Evolutionary conservation across 768 basidiomycete genomes (phyloP), one percentile per base, ranked within the genome.

Genomic region (Boletus coccyginus): DNA sequence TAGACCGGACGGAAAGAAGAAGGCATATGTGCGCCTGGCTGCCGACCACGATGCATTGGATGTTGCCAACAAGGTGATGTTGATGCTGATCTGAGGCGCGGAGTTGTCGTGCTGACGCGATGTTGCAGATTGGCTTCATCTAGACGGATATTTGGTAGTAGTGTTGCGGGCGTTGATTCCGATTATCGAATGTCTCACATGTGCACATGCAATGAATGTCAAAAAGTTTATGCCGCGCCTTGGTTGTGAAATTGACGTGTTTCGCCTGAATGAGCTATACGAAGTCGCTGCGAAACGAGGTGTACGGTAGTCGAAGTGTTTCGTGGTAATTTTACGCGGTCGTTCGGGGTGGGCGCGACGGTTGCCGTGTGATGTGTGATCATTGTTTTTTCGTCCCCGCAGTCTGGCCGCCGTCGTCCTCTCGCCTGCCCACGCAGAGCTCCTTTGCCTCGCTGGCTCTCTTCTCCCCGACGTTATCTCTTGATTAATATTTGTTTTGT

Each of bases 1-100:
- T 24, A 94, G 92, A 73, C 97, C 96, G 51, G 97, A 98, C 69
- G 96, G 96, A 50, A 93, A 89, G 86, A 99, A 99, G 83, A 98
- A 98, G 88, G 97, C 97, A 42, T 99, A 97, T 73, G 95, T 98
- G 44, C 87, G 95, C 48, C 78, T 98, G 72, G 91, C 94, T 21
- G 74, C 94, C n/a, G 94, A 97, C 78, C 90, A 94, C 73, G 95
- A 98, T 68, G 95, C 95, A 38, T 75, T 98, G 67, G 95, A 98
- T 72, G 92, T 97, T 53, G 95, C 95, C 58, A 98, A 98, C 88
- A 95, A 94, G 88, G 92, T 94, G 52, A 49, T 43, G 10, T 4
- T 16, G 43, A 27, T 35, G 31, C 21, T 17, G 33, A n/a, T n/a
- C n/a, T 3, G 8, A 31, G 11, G 31, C 31, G 33, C 29, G 38